phyloP scores from a whole-genome alignment of 352 stramenopile genomes.

The Elongisporangium undulatum region DNA sequence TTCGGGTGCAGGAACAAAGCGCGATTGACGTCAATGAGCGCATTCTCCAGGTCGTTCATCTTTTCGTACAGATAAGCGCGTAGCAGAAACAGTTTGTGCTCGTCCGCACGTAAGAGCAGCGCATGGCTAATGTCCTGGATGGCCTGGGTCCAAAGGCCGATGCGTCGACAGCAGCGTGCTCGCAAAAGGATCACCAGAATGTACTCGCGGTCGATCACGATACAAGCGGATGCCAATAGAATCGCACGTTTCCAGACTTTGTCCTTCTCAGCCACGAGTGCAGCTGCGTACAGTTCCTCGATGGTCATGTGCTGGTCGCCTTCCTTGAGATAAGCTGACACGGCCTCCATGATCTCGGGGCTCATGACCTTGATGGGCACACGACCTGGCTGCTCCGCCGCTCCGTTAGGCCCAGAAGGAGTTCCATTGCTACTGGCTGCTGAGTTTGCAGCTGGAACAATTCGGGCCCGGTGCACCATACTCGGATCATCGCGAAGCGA shows the following conservation, averaged over 20 bases:
- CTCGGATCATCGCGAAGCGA: slow-evolving; percentile 36
- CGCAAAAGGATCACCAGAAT: slow-evolving; percentile 51
- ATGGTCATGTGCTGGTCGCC: slow-evolving; percentile 55
- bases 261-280: slow-evolving; percentile 40
- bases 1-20: slow-evolving; percentile 59
- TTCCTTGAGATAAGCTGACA: slow-evolving; percentile 44
- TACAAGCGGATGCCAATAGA: slow-evolving; percentile 60
- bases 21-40: slow-evolving; percentile 51
- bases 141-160: slow-evolving; percentile 69
- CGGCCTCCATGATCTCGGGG: slow-evolving; percentile 34
- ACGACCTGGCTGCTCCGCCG: background rate
- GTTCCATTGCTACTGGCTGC: slow-evolving; percentile 5
- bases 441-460: background rate
- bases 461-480: slow-evolving; percentile 25
- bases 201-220: slow-evolving; percentile 63
- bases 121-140: slow-evolving; percentile 64
- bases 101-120: slow-evolving; percentile 37
- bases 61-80: slow-evolving; percentile 55
- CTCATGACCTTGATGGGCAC: slow-evolving; percentile 44
- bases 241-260: slow-evolving; percentile 72
- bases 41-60: slow-evolving; percentile 45
- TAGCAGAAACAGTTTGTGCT: slow-evolving; percentile 52
- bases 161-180: slow-evolving; percentile 57
- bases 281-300: slow-evolving; percentile 57
- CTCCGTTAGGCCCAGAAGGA: background rate